phyloP scores from a whole-genome alignment of 352 stramenopile species.

The Pythium sukuiense region DNA sequence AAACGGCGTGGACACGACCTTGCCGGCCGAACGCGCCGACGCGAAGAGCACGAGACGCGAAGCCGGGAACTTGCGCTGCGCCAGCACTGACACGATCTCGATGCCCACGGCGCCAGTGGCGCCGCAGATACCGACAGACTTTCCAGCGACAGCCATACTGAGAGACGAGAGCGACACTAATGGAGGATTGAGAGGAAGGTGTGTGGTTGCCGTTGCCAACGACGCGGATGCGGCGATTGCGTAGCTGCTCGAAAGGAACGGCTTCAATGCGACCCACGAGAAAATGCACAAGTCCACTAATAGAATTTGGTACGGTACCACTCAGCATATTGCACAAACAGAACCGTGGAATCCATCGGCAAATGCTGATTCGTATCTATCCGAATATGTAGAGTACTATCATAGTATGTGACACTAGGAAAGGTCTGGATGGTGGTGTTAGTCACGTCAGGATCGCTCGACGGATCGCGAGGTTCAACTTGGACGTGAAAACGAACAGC shows the following conservation, averaged over 20 bases:
- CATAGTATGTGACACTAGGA: slow-evolving; percentile 15
- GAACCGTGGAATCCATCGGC: neutral
- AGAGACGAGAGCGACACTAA: neutral
- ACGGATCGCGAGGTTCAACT: slow-evolving; percentile 16
- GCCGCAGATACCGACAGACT: slow-evolving; percentile 79
- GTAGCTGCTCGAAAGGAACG: slow-evolving; percentile 4
- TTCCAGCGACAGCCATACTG: slow-evolving; percentile 59
- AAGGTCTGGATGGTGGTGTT: slow-evolving; percentile 9
- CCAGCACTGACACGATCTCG: slow-evolving; percentile 94
- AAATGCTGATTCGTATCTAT: slow-evolving; percentile 11
- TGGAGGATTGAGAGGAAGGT: neutral
- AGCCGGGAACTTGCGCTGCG: slow-evolving; percentile 86
- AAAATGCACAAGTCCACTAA: slow-evolving; percentile 3
- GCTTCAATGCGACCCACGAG: slow-evolving; percentile 20
- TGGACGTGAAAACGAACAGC: neutral
- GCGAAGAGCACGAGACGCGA: slow-evolving; percentile 94
- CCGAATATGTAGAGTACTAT: too few relatives aligned
- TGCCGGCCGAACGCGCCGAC: slow-evolving; percentile 92
- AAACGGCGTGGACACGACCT: slow-evolving; percentile 87
- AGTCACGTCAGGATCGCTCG: slow-evolving; percentile 46
- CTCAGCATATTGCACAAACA: slow-evolving; percentile 26
- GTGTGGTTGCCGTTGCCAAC: neutral
- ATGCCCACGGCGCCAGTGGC: slow-evolving; percentile 95
- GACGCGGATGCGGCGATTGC: slow-evolving; percentile 1
- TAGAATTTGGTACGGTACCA: slow-evolving; percentile 2